A percentile compares a stretch with the other conserved stretches of the same genome.
Evolutionary conservation across 176 grass and related monocot species (phyloP).

Genomic region (Chloris gayana): DNA sequence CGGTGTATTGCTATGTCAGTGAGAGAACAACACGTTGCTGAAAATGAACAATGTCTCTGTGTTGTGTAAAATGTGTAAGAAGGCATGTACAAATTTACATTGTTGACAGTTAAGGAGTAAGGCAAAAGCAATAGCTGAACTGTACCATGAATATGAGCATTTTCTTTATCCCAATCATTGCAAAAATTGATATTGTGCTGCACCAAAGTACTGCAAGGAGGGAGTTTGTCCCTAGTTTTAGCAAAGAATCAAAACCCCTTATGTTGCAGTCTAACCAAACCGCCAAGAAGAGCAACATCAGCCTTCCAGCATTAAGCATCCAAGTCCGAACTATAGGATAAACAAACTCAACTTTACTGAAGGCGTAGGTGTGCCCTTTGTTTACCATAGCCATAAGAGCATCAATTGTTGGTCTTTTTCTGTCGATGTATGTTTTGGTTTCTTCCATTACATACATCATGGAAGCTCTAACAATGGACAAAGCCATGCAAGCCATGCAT

Average conservation of each 20-base stretch:
- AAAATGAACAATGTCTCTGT: neutral
- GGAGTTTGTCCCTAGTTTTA: conserved; percentile 84
- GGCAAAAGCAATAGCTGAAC: conserved; percentile 39
- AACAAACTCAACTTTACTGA: conserved; percentile 52
- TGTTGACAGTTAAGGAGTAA: conserved; percentile 20
- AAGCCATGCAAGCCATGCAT: conserved; percentile 60
- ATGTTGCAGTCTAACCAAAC: conserved; percentile 91
- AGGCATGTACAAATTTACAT: conserved; percentile 10
- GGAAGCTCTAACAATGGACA: conserved; percentile 61
- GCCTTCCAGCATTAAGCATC: conserved; percentile 77
- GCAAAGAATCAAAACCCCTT: conserved; percentile 89
- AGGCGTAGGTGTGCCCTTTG: conserved; percentile 57
- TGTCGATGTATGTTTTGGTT: conserved; percentile 60
- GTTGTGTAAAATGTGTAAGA: neutral
- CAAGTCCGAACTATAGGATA: conserved; percentile 69
- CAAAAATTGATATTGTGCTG: conserved; percentile 70
- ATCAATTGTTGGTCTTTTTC: conserved; percentile 55
- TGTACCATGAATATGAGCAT: conserved; percentile 72
- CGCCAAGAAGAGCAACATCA: conserved; percentile 70
- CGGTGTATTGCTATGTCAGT: neutral
- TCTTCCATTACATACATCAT: conserved; percentile 62
- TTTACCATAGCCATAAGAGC: conserved; percentile 45
- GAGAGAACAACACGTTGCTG: neutral
- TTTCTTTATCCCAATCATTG: conserved; percentile 89
- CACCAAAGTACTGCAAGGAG: conserved; percentile 91